phyloP scores from a whole-genome alignment of 768 basidiomycete genomes.

The Leucosporidium creatinivorum region DNA sequence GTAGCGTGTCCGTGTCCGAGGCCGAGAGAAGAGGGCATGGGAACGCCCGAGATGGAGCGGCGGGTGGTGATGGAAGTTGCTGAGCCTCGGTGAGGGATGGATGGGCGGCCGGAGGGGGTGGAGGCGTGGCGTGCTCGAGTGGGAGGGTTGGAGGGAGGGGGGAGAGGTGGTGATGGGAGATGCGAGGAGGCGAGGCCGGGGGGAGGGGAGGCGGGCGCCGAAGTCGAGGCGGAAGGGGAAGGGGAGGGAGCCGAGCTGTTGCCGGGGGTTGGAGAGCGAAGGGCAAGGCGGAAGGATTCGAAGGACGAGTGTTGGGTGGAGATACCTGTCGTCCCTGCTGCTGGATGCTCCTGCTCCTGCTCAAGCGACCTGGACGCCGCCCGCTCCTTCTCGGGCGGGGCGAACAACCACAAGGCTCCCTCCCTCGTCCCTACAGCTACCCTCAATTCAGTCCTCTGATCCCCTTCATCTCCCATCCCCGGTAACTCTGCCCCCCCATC shows the following conservation, averaged over 20 bases:
- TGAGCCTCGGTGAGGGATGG: not conserved
- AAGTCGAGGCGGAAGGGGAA: not conserved
- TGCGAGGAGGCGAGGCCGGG: not conserved
- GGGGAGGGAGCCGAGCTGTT: not conserved
- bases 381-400: not conserved
- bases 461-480: not conserved
- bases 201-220: constrained; percentile 3
- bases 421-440: constrained; percentile 29
- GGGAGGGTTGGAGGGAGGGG: not conserved
- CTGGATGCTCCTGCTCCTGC: not conserved
- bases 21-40: not conserved
- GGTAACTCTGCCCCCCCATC: not conserved
- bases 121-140: not conserved
- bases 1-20: not conserved
- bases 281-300: not conserved
- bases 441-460: not conserved
- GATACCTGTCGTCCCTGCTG: not conserved
- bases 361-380: not conserved
- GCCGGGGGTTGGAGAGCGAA: not conserved
- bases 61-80: not conserved
- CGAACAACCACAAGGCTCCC: constrained; percentile 28
- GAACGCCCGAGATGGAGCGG: not conserved
- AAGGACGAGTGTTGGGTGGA: not conserved
- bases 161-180: not conserved
- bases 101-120: not conserved